Evolutionary conservation across 1,284 basidiomycete species (phyloP).

Genomic region (Heterobasidion irregulare): DNA sequence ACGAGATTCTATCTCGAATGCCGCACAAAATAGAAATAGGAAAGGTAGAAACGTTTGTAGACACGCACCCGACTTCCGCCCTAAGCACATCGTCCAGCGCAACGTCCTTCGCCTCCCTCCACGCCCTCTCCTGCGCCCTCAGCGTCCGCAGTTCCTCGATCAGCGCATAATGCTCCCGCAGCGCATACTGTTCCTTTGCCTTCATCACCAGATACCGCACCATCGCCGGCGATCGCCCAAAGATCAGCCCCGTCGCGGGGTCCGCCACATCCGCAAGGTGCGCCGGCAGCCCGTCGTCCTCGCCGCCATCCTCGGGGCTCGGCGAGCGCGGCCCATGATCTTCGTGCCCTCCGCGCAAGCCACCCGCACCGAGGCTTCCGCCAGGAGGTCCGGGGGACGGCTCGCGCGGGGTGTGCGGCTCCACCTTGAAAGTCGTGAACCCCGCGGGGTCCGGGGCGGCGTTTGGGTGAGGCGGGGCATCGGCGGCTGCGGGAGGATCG

Average conservation of each 20-base stretch:
- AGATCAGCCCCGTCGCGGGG: constrained; percentile 46
- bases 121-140: constrained; percentile 40
- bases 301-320: constrained; percentile 7
- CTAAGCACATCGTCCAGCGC: constrained; percentile 44
- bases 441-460: background rate
- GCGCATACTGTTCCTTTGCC: constrained; percentile 58
- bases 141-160: constrained; percentile 53
- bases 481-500: background rate
- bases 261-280: constrained; percentile 40
- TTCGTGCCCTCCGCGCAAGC: constrained; percentile 16
- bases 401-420: constrained; percentile 38
- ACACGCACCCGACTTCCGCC: constrained; percentile 41
- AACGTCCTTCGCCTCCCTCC: constrained; percentile 46
- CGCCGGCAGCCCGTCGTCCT: constrained; percentile 38
- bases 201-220: constrained; percentile 72
- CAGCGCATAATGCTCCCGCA: constrained; percentile 53
- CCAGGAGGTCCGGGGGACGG: constrained; percentile 15
- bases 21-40: no score
- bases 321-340: constrained; percentile 13
- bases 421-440: constrained; percentile 61
- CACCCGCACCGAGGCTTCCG: constrained; percentile 12
- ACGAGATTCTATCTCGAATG: no score
- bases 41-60: background rate
- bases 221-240: constrained; percentile 52
- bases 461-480: background rate